phyloP scores from a whole-genome alignment of 225 moss, liverwort and hornwort species.

The Physcomitrellopsis africana region DNA sequence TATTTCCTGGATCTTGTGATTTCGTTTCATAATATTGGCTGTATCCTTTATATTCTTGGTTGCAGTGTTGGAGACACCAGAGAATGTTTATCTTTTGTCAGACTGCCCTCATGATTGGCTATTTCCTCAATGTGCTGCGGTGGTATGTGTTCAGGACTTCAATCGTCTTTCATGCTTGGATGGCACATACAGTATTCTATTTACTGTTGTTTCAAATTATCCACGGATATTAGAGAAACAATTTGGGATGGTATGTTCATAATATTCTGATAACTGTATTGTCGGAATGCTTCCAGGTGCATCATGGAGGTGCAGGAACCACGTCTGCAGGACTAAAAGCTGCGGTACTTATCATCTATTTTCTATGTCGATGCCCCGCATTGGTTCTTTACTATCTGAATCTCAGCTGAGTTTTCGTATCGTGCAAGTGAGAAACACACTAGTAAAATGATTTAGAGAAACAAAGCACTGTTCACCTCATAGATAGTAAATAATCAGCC shows the following conservation, averaged over 20 bases:
- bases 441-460: background rate
- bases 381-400: background rate
- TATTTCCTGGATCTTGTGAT: background rate
- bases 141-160: constrained; percentile 51
- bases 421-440: background rate
- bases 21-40: constrained; percentile 23
- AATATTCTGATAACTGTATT: constrained; percentile 19
- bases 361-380: background rate
- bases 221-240: too few species aligned
- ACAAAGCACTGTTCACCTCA: too few species aligned
- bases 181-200: background rate
- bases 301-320: constrained; percentile 98
- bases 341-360: constrained; percentile 54
- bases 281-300: constrained; percentile 53
- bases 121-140: constrained; percentile 89
- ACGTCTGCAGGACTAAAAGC: constrained; percentile 97
- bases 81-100: constrained; percentile 67
- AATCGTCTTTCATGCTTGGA: background rate
- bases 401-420: background rate
- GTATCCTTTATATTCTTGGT: constrained; percentile 21
- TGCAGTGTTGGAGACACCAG: constrained; percentile 66
- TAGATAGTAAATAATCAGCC: background rate
- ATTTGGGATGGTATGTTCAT: background rate
- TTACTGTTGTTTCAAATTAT: background rate
- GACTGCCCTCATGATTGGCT: constrained; percentile 99